Evolutionary conservation across 305 asterid genomes (phyloP), one percentile per base, ranked within the genome.

Genomic region (Rubia balearica): DNA sequence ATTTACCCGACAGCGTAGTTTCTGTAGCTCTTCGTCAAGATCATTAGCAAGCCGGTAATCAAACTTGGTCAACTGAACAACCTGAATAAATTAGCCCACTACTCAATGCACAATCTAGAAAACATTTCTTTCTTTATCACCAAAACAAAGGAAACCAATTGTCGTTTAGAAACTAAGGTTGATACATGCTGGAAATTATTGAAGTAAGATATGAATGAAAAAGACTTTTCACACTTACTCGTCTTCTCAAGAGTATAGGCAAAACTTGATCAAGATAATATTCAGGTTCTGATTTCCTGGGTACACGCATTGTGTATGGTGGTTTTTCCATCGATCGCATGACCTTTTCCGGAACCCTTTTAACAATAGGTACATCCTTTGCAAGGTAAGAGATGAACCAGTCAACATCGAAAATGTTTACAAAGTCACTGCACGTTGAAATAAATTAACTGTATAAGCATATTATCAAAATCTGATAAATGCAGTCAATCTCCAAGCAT

Each of bases 261-360:
- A 92, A 74, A 45, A 95, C 98, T 95, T 92, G 97, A 79, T 92
- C 97, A 77, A 89, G 83, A 78, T 95, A 95, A 86, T 95, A 95
- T 79, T 90, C 97, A 61, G 99, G 91, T 80, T 95, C 99, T 13
- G 99, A 95, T 81, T 87, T 95, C 77, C 99, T 87, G 38, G 99
- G 99, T 65, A 95, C 98, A 68, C 99, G 99, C 99, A 88, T 95
- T 71, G 99, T 92, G 83, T 95, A 95, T 19, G 99, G 99, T 36
- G 98, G 99, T 80, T 89, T 92, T 43, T 92, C 98, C 97, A 95
- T 88, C 70, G 98, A 92, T 85, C 89, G 82, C 99, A 95, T 95
- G 81, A 89, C 91, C 86, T 85, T 92, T 76, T 92, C 98, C 5
- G 99, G 97, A 73, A 95, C 98, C 71, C 95, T 88, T 86, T 90